These are phyloP conservation scores for Phytophthora ramorum DNA, from an alignment of 352 stramenopile species.

Conservation along the genomic window DNA sequence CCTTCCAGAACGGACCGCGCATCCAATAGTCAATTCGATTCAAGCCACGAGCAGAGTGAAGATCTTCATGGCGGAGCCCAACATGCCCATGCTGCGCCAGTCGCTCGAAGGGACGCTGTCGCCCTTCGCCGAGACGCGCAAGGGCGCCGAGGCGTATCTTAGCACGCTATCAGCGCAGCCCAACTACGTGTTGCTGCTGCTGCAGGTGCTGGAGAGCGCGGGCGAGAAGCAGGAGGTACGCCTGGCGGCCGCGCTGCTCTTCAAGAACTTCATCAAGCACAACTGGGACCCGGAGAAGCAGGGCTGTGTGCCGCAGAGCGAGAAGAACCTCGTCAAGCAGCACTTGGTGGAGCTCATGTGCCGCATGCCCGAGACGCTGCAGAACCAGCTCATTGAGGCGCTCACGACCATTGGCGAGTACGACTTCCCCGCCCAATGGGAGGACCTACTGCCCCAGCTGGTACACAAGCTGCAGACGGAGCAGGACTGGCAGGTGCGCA, in stretches of 20 bases:
- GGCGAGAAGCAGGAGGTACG: constrained; percentile 70
- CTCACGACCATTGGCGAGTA: constrained; percentile 97
- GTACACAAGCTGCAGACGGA: constrained; percentile 93
- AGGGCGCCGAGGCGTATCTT: constrained; percentile 75
- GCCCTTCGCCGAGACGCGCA: constrained; percentile 72
- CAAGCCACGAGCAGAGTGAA: constrained; percentile 16
- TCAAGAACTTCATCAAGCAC: constrained; percentile 99
- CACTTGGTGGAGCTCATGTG: constrained; percentile 99
- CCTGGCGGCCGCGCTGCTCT: constrained; percentile 82
- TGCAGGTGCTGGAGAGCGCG: constrained; percentile 77
- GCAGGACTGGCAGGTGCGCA: constrained; percentile 92
- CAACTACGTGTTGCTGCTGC: constrained; percentile 75
- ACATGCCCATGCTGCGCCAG: constrained; percentile 69
- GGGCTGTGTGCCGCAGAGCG: constrained; percentile 69
- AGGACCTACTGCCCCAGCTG: constrained; percentile 94
- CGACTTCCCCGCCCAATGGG: constrained; percentile 98
- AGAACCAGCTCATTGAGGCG: constrained; percentile 96
- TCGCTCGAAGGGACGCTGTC: constrained; percentile 85
- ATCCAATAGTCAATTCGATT: constrained; percentile 10
- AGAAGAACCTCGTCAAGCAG: constrained; percentile 96
- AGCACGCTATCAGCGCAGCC: constrained; percentile 61
- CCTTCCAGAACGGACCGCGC: constrained; percentile 14
- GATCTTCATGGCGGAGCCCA: constrained; percentile 65
- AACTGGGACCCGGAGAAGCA: constrained; percentile 94
- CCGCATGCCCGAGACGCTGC: constrained; percentile 91